Base-by-base conservation (phyloP, 108 stramenopile genomes). In the Craspedostauros australis region DNA sequence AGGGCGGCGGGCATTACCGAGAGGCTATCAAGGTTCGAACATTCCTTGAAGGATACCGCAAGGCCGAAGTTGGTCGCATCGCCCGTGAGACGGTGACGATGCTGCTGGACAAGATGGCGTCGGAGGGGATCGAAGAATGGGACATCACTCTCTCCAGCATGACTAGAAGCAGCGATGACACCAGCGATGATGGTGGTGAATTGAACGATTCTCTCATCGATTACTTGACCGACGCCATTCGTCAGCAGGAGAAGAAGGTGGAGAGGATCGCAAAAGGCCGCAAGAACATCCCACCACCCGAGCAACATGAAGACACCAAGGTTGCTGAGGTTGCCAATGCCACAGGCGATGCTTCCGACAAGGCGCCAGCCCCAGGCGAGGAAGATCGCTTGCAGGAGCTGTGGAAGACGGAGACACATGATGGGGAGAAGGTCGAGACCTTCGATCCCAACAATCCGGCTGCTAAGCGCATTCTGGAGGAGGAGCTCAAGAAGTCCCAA, bases 1-100 rank as follows among this genome's bases (percentile, higher is more conserved):
- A 83, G 44, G 90, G 90, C 7, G 90, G 90, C 19, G 90, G 90
- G 23, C 86, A 92, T 50, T 92, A 88, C 50, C 62, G 61, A 18
- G 80, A 84, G 54, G 86, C 88, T 18, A 59, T 72, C 39, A 84
- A 86, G 31, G 84, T 92, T 9, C 61, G 84, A 15, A 76, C 80
- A 8, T 88, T 92, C 62, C 51, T 92, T 26, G 82, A 88, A 39
- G 91, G 84, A 3, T 92, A 62, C 55, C 75, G 91, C 20, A 73
- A 67, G 22, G 84, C 91, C 30, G 84, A 92, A 56, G 84, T 84
- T 15, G 54, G 86, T 26, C 70, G 84, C 14, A 32, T 88, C 6
- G 74, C 86, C 5, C 63, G 86, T 39, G 86, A 88, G 50, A 92
- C 91, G 1, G 52, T 72, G 0, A 82, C 86, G 0, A 68, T 92